phyloP scores from a whole-genome alignment of 768 basidiomycete genomes.

The Rhodosporidiobolus odoratus region DNA sequence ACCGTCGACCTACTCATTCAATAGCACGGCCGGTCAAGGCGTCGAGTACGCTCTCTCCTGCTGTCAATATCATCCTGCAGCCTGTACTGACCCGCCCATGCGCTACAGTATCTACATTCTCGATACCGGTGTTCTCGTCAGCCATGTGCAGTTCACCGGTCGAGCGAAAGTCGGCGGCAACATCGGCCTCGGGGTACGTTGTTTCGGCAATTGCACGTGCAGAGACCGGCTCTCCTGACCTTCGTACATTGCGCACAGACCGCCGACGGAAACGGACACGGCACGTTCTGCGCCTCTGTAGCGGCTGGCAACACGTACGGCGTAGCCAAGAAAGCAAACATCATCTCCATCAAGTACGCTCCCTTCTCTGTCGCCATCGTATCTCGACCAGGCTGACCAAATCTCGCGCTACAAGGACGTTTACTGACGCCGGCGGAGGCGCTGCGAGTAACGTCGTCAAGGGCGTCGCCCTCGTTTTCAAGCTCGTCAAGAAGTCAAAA shows the following conservation, averaged over 20 bases:
- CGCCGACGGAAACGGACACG: conserved; percentile 19
- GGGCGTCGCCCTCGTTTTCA: conserved; percentile 16
- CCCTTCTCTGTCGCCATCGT: not conserved
- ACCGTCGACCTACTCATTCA: conserved; percentile 25
- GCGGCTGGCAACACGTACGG: conserved; percentile 16
- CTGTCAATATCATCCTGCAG: not conserved
- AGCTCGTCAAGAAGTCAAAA: conserved; percentile 22
- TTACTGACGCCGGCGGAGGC: conserved; percentile 18
- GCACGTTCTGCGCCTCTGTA: conserved; percentile 16
- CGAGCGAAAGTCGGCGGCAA: conserved; percentile 23
- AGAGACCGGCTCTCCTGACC: not conserved
- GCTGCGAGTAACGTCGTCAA: conserved; percentile 14
- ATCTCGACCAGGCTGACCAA: not conserved
- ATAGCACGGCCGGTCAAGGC: conserved; percentile 15
- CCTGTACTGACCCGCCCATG: not conserved
- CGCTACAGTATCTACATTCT: conserved; percentile 16
- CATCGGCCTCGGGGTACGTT: conserved; percentile 17
- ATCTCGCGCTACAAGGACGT: not conserved
- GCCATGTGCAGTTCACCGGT: conserved; percentile 14
- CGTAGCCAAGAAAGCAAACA: conserved; percentile 14
- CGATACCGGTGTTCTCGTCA: conserved; percentile 18
- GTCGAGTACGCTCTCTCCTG: conserved; percentile 12
- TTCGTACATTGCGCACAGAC: not conserved
- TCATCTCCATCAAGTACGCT: conserved; percentile 20
- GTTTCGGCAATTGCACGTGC: not conserved